A percentile compares a stretch with the other conserved stretches of the same genome.
Conservation (phyloP, 768 basidiomycete species). For the Tylopilus intermedius region DNA sequence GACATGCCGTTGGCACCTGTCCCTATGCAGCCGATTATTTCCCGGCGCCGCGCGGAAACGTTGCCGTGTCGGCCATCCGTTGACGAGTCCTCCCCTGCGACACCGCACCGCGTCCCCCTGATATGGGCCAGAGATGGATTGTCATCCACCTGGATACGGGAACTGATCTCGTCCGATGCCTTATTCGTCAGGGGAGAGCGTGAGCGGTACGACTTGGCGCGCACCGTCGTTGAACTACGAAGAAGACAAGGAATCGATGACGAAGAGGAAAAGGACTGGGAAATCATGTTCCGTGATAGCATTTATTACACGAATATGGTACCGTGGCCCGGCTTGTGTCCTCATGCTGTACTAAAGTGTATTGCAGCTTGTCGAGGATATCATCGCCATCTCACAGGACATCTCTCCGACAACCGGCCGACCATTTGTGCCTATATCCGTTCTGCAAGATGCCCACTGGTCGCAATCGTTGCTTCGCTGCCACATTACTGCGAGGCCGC, state of each 20-base stretch:
- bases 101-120: conserved; percentile 35
- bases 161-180: conserved; percentile 69
- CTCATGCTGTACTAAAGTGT: neutral
- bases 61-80: conserved; percentile 21
- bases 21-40: conserved; percentile 10
- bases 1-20: conserved; percentile 17
- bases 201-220: conserved; percentile 76
- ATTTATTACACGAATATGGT: conserved; percentile 91
- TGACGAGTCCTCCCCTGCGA: conserved; percentile 11
- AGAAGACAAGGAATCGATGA: conserved; percentile 48
- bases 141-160: conserved; percentile 66
- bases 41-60: conserved; percentile 30
- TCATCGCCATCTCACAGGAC: conserved; percentile 70
- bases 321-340: conserved; percentile 9
- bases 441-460: conserved; percentile 81
- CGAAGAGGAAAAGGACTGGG: conserved; percentile 69
- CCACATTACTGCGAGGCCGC: conserved; percentile 43
- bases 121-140: conserved; percentile 79
- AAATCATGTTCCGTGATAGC: conserved; percentile 62
- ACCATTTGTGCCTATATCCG: conserved; percentile 61
- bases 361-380: conserved; percentile 71
- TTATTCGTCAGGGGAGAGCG: conserved; percentile 77
- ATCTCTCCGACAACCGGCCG: conserved; percentile 64
- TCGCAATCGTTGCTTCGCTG: conserved; percentile 62
- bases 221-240: conserved; percentile 69